Percentiles rank a stretch among this genome's conserved stretches.
These are phyloP conservation scores for Teunomyces atbi DNA, from an alignment of 805 yeast species.

Conservation along the genomic window DNA sequence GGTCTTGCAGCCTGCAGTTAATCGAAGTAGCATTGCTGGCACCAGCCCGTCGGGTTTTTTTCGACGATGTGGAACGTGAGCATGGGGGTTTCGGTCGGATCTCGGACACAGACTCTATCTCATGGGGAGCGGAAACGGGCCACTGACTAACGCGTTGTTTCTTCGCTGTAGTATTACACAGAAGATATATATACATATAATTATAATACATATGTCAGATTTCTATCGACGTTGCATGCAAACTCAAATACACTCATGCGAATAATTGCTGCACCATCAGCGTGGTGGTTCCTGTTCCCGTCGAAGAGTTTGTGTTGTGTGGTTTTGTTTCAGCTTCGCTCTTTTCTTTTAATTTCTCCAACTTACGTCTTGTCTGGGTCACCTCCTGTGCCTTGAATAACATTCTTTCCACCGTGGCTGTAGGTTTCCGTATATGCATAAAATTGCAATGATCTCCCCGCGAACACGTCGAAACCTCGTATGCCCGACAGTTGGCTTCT, in stretches of 20 bases:
- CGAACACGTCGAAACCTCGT: conserved; percentile 61
- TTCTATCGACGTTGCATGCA: too few species aligned
- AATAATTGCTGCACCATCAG: conserved; percentile 18
- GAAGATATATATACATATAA: too few species aligned
- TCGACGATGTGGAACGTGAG: conserved; percentile 4
- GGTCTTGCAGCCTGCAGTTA: conserved; percentile 1
- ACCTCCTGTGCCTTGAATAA: conserved; percentile 42
- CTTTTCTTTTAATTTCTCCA: conserved; percentile 9
- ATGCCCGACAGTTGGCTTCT: conserved; percentile 75
- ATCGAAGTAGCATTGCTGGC: conserved; percentile 2
- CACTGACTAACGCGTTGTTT: neutral
- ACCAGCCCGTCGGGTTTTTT: neutral
- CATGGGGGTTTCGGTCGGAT: conserved; percentile 1
- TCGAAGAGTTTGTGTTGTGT: neutral
- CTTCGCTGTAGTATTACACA: too few species aligned
- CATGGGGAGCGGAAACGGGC: neutral
- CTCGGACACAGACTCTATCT: neutral
- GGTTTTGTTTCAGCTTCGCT: conserved; percentile 5
- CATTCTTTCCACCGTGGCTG: conserved; percentile 37
- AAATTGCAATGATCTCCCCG: conserved; percentile 85
- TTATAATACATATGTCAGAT: too few species aligned
- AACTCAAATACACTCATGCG: conserved; percentile 7
- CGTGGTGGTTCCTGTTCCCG: conserved; percentile 7
- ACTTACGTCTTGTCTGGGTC: conserved; percentile 16
- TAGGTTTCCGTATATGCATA: conserved; percentile 71